Evolutionary conservation across 108 stramenopile species (phyloP).

Genomic region (Cylindrotheca fusiformis): DNA sequence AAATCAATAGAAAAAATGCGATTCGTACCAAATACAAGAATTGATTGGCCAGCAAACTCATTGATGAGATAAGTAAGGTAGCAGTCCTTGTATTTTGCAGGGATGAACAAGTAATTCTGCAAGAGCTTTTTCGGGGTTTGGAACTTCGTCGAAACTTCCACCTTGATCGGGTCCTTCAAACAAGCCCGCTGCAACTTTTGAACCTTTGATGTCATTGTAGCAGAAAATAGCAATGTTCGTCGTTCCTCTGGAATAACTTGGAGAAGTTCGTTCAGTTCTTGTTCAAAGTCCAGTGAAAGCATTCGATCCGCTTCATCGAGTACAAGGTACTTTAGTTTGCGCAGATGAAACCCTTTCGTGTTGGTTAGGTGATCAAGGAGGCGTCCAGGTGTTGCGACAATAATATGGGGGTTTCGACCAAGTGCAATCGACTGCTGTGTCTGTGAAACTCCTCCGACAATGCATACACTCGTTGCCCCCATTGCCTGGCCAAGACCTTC

Average conservation of each 20-base stretch:
- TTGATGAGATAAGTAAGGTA: constrained; percentile 97
- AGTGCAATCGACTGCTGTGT: constrained; percentile 93
- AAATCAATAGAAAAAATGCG: background rate
- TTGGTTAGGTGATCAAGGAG: constrained; percentile 97
- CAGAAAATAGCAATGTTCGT: constrained; percentile 94
- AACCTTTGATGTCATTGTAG: constrained; percentile 98
- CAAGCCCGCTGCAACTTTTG: constrained; percentile 96
- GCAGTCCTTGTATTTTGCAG: constrained; percentile 99
- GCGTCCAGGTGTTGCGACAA: constrained; percentile 97
- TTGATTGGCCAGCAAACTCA: constrained; percentile 94
- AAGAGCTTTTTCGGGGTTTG: constrained; percentile 93
- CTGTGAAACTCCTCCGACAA: constrained; percentile 98
- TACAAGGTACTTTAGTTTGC: constrained; percentile 88
- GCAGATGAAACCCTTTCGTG: constrained; percentile 96
- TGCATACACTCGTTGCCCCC: constrained; percentile 88
- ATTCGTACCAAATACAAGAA: constrained; percentile 84
- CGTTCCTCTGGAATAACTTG: constrained; percentile 86
- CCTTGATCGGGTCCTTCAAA: constrained; percentile 87
- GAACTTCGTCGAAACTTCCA: constrained; percentile 94
- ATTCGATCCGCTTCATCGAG: constrained; percentile 99
- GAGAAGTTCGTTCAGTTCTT: constrained; percentile 91
- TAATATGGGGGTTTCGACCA: constrained; percentile 95
- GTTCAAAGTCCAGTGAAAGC: constrained; percentile 90
- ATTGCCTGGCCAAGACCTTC: constrained; percentile 90
- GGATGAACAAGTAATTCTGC: constrained; percentile 97